These are phyloP conservation scores for Coccomyxa sp. DNA, from an alignment of 139 green algal species.

Conservation along the genomic window DNA sequence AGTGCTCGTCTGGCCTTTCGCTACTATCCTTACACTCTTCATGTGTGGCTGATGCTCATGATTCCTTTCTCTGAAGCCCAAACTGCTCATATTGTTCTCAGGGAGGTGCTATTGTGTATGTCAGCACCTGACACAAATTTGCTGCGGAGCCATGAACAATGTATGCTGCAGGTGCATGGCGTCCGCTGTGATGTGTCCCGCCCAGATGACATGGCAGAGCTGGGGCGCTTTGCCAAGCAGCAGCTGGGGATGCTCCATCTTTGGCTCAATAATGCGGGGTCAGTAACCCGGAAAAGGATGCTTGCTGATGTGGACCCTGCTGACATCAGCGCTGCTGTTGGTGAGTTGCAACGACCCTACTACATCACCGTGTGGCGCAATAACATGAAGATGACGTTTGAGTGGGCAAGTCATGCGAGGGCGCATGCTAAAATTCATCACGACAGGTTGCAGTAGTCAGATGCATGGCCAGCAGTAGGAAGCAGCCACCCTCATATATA, in stretches of 20 bases:
- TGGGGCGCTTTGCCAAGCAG: slow-evolving; percentile 28
- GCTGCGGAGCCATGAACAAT: too few relatives aligned
- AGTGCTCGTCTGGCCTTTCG: background rate
- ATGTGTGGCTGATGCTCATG: background rate
- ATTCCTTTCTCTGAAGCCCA: background rate
- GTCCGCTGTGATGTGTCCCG: slow-evolving; percentile 26
- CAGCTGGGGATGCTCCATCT: slow-evolving; percentile 35
- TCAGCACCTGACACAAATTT: too few relatives aligned
- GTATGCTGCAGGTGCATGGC: slow-evolving; percentile 10
- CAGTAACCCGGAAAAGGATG: slow-evolving; percentile 44
- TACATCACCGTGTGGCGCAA: background rate
- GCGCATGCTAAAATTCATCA: background rate
- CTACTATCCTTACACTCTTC: background rate
- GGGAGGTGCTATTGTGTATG: background rate
- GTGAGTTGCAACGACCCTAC: background rate
- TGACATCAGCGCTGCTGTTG: slow-evolving; percentile 42
- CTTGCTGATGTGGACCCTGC: slow-evolving; percentile 34
- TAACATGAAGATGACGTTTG: background rate
- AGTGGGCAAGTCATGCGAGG: background rate
- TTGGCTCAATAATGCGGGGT: slow-evolving; percentile 67
- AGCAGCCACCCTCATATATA: background rate
- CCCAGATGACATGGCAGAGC: slow-evolving; percentile 19
- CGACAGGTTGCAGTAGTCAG: background rate
- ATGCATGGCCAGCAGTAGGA: background rate
- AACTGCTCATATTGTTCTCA: background rate